These are phyloP conservation scores for Hypoxylon trugodes DNA, from an alignment of 495 filamentous ascomycete species.

Conservation along the genomic window DNA sequence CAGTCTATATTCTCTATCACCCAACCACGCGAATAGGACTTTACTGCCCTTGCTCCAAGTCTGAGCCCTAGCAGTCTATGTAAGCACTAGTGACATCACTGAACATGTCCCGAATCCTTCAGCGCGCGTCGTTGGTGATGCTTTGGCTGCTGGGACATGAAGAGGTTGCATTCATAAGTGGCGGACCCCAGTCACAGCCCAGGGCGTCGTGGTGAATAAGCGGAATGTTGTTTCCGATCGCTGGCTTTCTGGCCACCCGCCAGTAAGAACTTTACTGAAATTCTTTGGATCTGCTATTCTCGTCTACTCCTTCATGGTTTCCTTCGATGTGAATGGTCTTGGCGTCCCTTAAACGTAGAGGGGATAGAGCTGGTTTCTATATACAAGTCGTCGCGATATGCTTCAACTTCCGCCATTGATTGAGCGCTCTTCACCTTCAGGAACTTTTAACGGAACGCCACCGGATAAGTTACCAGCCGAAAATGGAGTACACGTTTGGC, in stretches of 20 bases:
- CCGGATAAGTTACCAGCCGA: slow-evolving; percentile 34
- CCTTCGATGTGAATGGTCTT: neutral
- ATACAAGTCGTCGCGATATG: slow-evolving; percentile 19
- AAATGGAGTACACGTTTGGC: slow-evolving; percentile 39
- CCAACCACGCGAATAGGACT: slow-evolving; percentile 9
- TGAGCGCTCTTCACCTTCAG: slow-evolving; percentile 26
- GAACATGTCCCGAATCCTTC: neutral
- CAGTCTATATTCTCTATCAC: neutral
- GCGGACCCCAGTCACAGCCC: too few relatives aligned
- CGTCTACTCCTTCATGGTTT: neutral
- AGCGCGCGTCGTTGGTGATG: neutral
- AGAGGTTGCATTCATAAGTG: slow-evolving; percentile 6
- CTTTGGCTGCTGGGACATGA: neutral
- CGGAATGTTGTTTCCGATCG: slow-evolving; percentile 3
- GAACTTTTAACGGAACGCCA: slow-evolving; percentile 25
- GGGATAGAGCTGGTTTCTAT: neutral
- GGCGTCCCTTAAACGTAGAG: neutral
- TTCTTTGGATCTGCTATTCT: slow-evolving; percentile 7
- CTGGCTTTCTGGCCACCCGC: neutral
- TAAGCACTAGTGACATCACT: slow-evolving; percentile 29
- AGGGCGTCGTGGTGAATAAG: slow-evolving; percentile 5
- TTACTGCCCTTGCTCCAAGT: slow-evolving; percentile 3
- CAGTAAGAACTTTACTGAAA: slow-evolving; percentile 19
- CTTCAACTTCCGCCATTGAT: slow-evolving; percentile 18
- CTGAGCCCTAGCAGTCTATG: slow-evolving; percentile 6